Evolutionary conservation across 768 basidiomycete species (phyloP).

Genomic region (Lactarius hengduanensis): DNA sequence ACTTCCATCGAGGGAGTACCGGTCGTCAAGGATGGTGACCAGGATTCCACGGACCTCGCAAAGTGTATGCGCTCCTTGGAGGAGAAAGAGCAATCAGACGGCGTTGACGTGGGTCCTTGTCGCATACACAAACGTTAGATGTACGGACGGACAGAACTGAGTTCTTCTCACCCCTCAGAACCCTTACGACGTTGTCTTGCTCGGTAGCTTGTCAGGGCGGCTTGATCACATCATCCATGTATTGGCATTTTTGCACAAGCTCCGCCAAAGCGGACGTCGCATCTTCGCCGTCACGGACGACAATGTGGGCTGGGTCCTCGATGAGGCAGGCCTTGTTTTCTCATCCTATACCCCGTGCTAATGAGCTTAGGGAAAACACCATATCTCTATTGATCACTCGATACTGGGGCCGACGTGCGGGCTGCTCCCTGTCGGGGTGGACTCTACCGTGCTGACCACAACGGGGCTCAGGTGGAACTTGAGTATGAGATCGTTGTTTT

Average conservation of each 20-base stretch:
- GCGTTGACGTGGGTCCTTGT: conserved; percentile 38
- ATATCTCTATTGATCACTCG: conserved; percentile 68
- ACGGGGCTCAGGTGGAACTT: conserved; percentile 88
- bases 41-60: conserved; percentile 92
- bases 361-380: conserved; percentile 72
- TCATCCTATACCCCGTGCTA: conserved; percentile 2
- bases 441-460: conserved; percentile 74
- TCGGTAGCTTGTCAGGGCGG: conserved; percentile 88
- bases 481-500: conserved; percentile 44
- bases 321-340: conserved; percentile 48
- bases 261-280: conserved; percentile 55
- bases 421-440: conserved; percentile 87
- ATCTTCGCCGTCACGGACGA: conserved; percentile 88
- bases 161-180: conserved; percentile 11
- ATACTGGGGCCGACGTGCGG: conserved; percentile 88
- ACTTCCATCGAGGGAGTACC: conserved; percentile 54
- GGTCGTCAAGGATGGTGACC: conserved; percentile 65
- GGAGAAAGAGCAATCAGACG: conserved; percentile 50
- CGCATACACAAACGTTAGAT: background rate
- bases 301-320: conserved; percentile 87
- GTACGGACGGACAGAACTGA: background rate
- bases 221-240: conserved; percentile 94
- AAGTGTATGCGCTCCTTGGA: conserved; percentile 76
- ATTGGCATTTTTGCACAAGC: conserved; percentile 78
- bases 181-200: conserved; percentile 69